Evolutionary conservation across 2,329 filamentous ascomycete genomes (phyloP).

Genomic region (Calonectria pseudoreteaudii): DNA sequence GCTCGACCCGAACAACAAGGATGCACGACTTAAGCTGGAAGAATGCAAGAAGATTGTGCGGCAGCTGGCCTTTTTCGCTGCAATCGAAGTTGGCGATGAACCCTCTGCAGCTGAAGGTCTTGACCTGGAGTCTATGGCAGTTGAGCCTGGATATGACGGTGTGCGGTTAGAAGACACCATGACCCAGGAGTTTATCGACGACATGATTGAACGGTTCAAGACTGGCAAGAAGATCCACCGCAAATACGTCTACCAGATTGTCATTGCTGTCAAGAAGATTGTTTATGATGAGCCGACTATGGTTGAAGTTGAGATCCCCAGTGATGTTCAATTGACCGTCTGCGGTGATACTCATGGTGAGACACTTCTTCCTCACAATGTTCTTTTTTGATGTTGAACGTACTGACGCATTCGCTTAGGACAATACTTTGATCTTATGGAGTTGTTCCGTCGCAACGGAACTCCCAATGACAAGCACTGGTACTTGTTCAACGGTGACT

Average conservation of each 20-base stretch:
- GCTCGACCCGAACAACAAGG: constrained; percentile 88
- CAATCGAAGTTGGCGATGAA: constrained; percentile 92
- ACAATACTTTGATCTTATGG: constrained; percentile 97
- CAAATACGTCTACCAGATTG: constrained; percentile 98
- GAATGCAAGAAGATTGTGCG: constrained; percentile 97
- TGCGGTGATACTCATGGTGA: constrained; percentile 96
- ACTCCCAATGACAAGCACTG: constrained; percentile 86
- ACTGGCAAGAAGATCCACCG: constrained; percentile 92
- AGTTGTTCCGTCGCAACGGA: constrained; percentile 94
- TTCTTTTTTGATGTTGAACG: constrained; percentile 34
- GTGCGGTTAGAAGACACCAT: constrained; percentile 82
- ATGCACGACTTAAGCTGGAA: constrained; percentile 88
- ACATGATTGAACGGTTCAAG: constrained; percentile 98
- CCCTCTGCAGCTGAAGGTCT: constrained; percentile 92
- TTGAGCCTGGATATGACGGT: constrained; percentile 90
- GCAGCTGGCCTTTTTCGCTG: constrained; percentile 90
- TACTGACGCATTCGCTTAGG: constrained; percentile 60
- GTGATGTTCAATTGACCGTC: constrained; percentile 86
- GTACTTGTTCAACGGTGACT: constrained; percentile 99
- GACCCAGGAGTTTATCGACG: constrained; percentile 96
- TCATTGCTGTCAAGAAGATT: constrained; percentile 89
- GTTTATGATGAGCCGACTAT: constrained; percentile 95
- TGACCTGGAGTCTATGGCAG: constrained; percentile 85
- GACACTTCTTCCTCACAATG: constrained; percentile 43
- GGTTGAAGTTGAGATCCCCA: constrained; percentile 88